Evolutionary conservation across 805 yeast genomes (phyloP), one percentile per base, ranked within the genome.

Genomic region (Sungouiozyma ichnusensis): DNA sequence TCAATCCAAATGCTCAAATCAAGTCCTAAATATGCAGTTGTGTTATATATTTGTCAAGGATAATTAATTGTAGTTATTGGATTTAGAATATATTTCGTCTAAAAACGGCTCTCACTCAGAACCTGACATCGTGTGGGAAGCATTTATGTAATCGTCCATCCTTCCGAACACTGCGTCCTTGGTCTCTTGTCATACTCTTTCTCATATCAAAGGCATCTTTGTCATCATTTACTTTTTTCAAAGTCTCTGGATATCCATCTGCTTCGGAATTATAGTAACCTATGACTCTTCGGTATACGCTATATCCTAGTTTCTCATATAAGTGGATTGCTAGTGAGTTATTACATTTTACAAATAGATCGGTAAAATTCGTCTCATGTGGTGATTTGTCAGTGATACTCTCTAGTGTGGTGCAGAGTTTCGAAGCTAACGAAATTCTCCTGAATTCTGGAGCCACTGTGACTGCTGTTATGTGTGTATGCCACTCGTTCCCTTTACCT

Each of bases 401-500:
- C 52, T 82, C 87, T 35, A 92, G 65, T 45, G 84, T 76, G 38
- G 74, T 66, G 54, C 96, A 87, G 35, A 92, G 67, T 45, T 75
- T 73, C 6, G 87, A 76, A 1, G 97, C 98, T 33, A 92, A 66
- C 1, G 95, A 94, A 14, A 90, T 70, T 46, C 97, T 67, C 41
- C 99, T 66, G 60, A 81, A 90, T 40, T 77, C 79, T 11, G 85
- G 80, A 45, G 82, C 81, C 1, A 92, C 82, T 0, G 97, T 87
- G 3, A 92, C 95, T 0, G 98, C 97, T 0, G 97, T 86, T 39
- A 92, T 87, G 60, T 92, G 99, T 1, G 95, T 77, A 57, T 92
- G 99, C 95, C 97, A 90, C 45, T 87, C 92, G 37, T 72, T 76
- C 4, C 72, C 76, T 32, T 68, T 68, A 0, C 98, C 98, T 60